phyloP scores from a whole-genome alignment of 2,329 filamentous ascomycete genomes.

The Fusarium aywerte region DNA sequence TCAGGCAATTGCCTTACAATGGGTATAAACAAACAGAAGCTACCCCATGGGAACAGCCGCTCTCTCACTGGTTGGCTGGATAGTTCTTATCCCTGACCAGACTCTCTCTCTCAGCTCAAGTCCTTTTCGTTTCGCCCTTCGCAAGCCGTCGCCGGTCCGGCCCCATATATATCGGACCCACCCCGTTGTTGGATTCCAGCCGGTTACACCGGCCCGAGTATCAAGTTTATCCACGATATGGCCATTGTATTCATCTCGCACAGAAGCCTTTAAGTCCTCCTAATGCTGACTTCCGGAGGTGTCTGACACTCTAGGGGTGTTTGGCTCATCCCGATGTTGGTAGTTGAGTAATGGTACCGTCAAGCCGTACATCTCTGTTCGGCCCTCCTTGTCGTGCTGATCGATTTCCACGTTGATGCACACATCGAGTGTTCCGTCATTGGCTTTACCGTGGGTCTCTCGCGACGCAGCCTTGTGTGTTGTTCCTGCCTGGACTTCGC shows the following conservation, averaged over 20 bases:
- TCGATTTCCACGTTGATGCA: conserved; percentile 88
- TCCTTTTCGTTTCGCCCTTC: conserved; percentile 13
- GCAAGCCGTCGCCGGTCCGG: conserved; percentile 25
- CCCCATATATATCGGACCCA: conserved; percentile 15
- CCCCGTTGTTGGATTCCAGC: conserved; percentile 7
- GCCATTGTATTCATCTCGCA: neutral
- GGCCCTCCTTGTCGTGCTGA: conserved; percentile 82
- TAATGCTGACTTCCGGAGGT: conserved; percentile 32
- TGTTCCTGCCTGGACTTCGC: conserved; percentile 83
- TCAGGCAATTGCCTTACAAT: conserved; percentile 21
- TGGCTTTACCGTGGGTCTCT: conserved; percentile 64
- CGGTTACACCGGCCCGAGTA: conserved; percentile 7
- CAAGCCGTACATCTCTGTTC: conserved; percentile 84
- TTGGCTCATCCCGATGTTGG: conserved; percentile 42
- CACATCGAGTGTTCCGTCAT: conserved; percentile 78
- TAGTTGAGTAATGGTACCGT: conserved; percentile 78
- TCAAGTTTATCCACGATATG: neutral
- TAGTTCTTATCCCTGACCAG: conserved; percentile 1
- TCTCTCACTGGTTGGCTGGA: conserved; percentile 7
- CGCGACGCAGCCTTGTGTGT: conserved; percentile 75
- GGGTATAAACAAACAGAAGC: conserved; percentile 35
- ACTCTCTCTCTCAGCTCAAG: neutral
- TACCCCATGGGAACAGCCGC: conserved; percentile 21
- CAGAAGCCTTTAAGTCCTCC: conserved; percentile 10
- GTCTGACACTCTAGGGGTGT: conserved; percentile 42